Conservation (phyloP, 768 basidiomycete genomes). For the Heimioporus sp. region DNA sequence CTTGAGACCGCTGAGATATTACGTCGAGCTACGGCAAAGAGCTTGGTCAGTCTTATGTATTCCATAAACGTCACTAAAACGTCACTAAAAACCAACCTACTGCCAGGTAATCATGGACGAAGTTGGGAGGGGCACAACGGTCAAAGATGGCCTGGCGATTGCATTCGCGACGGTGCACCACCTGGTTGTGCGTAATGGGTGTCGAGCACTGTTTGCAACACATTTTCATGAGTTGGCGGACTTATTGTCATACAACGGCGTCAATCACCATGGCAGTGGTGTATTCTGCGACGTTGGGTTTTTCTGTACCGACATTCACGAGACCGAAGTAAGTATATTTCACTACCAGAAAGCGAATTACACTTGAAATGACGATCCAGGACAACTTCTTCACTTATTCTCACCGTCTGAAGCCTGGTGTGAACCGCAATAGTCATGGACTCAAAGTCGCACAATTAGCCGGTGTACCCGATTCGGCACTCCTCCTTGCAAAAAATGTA, state of each 20-base stretch:
- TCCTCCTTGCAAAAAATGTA: constrained; percentile 59
- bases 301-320: constrained; percentile 87
- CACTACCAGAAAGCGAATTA: not conserved
- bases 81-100: constrained; percentile 5
- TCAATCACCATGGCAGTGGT: constrained; percentile 38
- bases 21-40: constrained; percentile 73
- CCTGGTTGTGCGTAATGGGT: constrained; percentile 64
- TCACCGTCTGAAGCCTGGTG: constrained; percentile 75
- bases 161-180: constrained; percentile 91
- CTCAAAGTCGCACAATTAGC: constrained; percentile 87
- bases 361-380: constrained; percentile 35
- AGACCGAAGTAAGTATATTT: constrained; percentile 56
- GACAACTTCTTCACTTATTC: constrained; percentile 81
- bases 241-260: constrained; percentile 65
- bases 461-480: constrained; percentile 67
- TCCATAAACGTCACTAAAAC: not conserved
- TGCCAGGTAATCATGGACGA: constrained; percentile 97
- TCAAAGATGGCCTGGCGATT: constrained; percentile 89
- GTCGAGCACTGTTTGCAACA: constrained; percentile 94
- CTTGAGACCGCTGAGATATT: constrained; percentile 92
- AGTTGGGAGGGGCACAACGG: constrained; percentile 94
- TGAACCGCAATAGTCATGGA: constrained; percentile 90
- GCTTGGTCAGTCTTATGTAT: constrained; percentile 56
- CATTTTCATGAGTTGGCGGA: constrained; percentile 94
- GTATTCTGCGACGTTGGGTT: constrained; percentile 68